Conservation (phyloP, 441 rosid genomes). For the Raphanus hybrid region DNA sequence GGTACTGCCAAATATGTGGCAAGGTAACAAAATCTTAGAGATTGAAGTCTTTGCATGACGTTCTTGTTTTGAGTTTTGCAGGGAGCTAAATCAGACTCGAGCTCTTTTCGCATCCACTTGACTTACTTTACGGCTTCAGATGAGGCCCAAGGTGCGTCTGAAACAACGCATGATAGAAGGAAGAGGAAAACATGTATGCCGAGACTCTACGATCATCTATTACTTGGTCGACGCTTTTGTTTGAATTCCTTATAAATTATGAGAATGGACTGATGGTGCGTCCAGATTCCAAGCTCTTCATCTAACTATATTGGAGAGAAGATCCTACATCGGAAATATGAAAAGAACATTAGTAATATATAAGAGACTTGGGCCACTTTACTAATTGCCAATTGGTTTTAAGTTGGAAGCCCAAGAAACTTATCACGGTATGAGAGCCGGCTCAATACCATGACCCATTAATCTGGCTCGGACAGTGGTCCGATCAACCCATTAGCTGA, state of each 20-base stretch:
- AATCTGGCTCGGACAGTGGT: no score
- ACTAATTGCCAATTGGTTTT: no score
- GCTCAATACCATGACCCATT: no score
- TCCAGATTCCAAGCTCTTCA: no score
- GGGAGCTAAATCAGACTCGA: constrained; percentile 70
- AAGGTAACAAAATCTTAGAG: neutral
- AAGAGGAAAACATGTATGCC: constrained; percentile 73
- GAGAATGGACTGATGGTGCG: constrained; percentile 15
- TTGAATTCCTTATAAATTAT: constrained; percentile 3
- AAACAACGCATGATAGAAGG: constrained; percentile 54
- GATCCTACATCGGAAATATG: no score
- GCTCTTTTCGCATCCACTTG: constrained; percentile 70
- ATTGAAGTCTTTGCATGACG: constrained; percentile 18
- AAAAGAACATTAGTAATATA: no score
- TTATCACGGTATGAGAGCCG: no score
- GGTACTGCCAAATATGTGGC: neutral
- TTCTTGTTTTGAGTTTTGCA: constrained; percentile 55
- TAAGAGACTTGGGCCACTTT: no score
- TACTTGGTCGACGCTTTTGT: constrained; percentile 1
- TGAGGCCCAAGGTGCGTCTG: constrained; percentile 42
- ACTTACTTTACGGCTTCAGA: constrained; percentile 56
- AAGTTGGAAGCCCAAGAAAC: no score
- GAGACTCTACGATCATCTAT: constrained; percentile 1
- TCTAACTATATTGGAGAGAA: no score
- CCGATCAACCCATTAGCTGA: no score